Evolutionary conservation across 495 filamentous ascomycete genomes (phyloP).

Genomic region (Aspergillus ellipticus): DNA sequence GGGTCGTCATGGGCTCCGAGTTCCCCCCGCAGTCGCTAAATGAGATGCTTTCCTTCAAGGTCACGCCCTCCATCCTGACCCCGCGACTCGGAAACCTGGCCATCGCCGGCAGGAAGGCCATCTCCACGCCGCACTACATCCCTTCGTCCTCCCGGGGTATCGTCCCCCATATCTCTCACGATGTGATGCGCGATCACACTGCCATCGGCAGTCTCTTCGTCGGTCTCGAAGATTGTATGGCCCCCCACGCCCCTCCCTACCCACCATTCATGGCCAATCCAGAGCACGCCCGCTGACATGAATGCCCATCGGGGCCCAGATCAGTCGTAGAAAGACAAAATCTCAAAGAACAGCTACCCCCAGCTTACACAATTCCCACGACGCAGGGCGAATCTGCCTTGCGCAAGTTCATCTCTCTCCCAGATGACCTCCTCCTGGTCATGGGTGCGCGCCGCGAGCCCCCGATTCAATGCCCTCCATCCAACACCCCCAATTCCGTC

Average conservation of each 20-base stretch:
- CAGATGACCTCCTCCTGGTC: constrained; percentile 58
- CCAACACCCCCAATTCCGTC: constrained; percentile 70
- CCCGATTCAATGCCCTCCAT: constrained; percentile 64
- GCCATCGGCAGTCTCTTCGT: constrained; percentile 67
- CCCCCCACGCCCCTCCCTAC: constrained; percentile 1
- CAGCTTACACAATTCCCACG: constrained; percentile 46
- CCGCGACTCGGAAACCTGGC: constrained; percentile 62
- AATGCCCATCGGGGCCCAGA: constrained; percentile 32
- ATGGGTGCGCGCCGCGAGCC: constrained; percentile 76
- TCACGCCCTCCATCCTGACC: constrained; percentile 26
- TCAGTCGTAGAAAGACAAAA: constrained; percentile 71
- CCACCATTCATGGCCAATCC: background rate
- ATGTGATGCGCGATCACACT: constrained; percentile 66
- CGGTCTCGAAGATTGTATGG: constrained; percentile 90
- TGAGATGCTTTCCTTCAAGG: constrained; percentile 33
- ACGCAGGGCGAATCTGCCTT: constrained; percentile 49
- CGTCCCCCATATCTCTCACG: constrained; percentile 83
- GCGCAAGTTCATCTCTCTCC: constrained; percentile 66
- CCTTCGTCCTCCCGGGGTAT: constrained; percentile 75
- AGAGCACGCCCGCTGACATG: constrained; percentile 20
- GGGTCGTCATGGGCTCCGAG: constrained; percentile 28
- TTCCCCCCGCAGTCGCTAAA: constrained; percentile 8
- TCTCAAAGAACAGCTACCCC: constrained; percentile 41
- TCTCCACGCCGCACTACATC: constrained; percentile 80
- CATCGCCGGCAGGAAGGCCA: constrained; percentile 52